phyloP scores from a whole-genome alignment of 306 rosid genomes.

The Prunus dulcis region DNA sequence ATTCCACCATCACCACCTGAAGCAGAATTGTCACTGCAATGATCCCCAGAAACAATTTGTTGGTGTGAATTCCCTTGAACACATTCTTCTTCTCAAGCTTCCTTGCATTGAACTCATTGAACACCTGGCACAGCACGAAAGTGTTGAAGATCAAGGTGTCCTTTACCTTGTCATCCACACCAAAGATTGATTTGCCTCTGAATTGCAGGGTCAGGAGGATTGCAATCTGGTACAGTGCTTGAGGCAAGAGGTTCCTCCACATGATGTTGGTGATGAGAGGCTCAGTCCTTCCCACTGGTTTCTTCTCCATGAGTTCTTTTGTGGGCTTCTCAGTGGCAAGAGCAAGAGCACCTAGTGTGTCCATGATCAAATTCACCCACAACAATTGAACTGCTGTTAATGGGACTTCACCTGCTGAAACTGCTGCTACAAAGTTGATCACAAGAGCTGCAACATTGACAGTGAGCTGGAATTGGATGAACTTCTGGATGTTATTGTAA shows the following conservation, averaged over 20 bases:
- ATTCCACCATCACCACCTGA: constrained; percentile 38
- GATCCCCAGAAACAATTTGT: constrained; percentile 34
- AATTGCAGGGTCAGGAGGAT: constrained; percentile 28
- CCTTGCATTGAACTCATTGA: constrained; percentile 43
- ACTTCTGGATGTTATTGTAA: constrained; percentile 35
- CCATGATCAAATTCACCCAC: constrained; percentile 42
- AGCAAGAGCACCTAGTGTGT: constrained; percentile 37
- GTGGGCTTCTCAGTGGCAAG: constrained; percentile 39
- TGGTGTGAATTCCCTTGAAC: constrained; percentile 34
- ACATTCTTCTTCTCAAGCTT: constrained; percentile 38
- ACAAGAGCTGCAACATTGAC: constrained; percentile 31
- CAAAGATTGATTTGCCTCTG: constrained; percentile 22
- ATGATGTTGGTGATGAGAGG: constrained; percentile 41
- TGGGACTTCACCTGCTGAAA: constrained; percentile 30
- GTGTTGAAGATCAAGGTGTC: constrained; percentile 40
- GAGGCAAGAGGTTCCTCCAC: constrained; percentile 41
- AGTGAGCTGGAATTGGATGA: constrained; percentile 41
- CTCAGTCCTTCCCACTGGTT: constrained; percentile 27
- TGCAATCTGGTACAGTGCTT: constrained; percentile 27
- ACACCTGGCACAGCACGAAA: constrained; percentile 35
- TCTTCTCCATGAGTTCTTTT: constrained; percentile 24
- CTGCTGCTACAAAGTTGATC: constrained; percentile 34
- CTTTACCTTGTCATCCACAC: constrained; percentile 25
- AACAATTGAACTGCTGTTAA: constrained; percentile 31
- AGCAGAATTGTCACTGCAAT: constrained; percentile 24